These are phyloP conservation scores for Lasiosphaeria hispida DNA, from an alignment of 495 filamentous ascomycete species.

Conservation along the genomic window DNA sequence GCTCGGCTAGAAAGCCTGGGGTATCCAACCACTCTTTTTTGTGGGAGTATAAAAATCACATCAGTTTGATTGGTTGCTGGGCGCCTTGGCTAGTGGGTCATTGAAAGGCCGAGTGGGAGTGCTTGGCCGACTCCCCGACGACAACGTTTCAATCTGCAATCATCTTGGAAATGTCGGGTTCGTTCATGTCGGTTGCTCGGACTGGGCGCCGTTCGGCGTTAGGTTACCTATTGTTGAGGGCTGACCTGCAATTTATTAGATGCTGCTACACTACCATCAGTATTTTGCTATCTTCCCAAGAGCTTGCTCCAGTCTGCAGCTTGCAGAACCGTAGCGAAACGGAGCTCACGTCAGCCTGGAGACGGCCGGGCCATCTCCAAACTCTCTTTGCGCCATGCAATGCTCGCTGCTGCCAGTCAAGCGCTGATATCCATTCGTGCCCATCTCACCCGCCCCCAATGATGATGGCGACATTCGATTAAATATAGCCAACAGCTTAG, in stretches of 20 bases:
- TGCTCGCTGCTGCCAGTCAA: not conserved
- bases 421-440: too few species aligned
- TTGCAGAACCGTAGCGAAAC: not conserved
- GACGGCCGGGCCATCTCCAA: not conserved
- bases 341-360: not conserved
- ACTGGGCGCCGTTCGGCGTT: too few species aligned
- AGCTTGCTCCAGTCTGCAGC: not conserved
- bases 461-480: too few species aligned
- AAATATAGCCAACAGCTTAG: too few species aligned
- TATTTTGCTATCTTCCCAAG: too few species aligned
- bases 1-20: conserved; percentile 9
- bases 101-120: not conserved
- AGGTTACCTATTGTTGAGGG: too few species aligned
- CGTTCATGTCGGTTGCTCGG: too few species aligned
- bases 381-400: not conserved
- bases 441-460: too few species aligned
- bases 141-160: not conserved
- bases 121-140: conserved; percentile 13
- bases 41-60: conserved; percentile 1
- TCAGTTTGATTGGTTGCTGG: not conserved
- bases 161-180: not conserved
- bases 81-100: not conserved
- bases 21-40: not conserved
- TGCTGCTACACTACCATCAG: too few species aligned
- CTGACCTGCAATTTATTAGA: too few species aligned